Percentiles rank a stretch among this genome's conserved stretches.
Evolutionary conservation across 306 rosid species (phyloP).

Genomic region (Casuarina cunninghamiana): DNA sequence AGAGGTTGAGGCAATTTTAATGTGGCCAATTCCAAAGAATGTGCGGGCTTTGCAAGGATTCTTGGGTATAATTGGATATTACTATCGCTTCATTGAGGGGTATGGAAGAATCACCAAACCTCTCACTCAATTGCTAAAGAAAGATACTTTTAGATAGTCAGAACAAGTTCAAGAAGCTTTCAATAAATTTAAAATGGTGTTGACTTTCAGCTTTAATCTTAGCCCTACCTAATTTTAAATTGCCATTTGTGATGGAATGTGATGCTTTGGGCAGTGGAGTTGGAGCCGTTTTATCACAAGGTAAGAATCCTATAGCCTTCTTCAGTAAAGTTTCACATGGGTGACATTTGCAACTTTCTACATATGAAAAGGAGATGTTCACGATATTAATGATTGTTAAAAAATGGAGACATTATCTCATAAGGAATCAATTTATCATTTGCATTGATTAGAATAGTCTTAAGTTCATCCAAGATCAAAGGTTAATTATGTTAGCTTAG

Average conservation of each 20-base stretch:
- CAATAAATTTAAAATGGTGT: neutral
- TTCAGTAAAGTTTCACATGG: neutral
- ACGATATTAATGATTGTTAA: neutral
- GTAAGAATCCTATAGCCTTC: no score
- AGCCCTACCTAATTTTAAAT: no score
- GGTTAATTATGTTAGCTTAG: neutral
- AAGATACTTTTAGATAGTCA: neutral
- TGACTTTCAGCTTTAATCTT: neutral
- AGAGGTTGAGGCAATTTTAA: no score
- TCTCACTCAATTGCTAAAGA: neutral
- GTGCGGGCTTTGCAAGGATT: no score
- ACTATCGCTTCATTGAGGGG: neutral
- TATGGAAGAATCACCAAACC: neutral
- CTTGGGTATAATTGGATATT: no score
- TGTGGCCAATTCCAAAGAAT: no score
- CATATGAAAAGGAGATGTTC: neutral
- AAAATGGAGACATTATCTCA: neutral
- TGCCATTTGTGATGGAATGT: neutral
- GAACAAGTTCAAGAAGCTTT: neutral
- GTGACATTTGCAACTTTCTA: neutral
- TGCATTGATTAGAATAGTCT: neutral
- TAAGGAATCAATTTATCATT: neutral
- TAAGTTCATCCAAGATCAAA: neutral
- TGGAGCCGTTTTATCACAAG: no score
- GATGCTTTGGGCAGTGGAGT: no score